phyloP scores from a whole-genome alignment of 352 stramenopile genomes.

The Phytophthora quininea region DNA sequence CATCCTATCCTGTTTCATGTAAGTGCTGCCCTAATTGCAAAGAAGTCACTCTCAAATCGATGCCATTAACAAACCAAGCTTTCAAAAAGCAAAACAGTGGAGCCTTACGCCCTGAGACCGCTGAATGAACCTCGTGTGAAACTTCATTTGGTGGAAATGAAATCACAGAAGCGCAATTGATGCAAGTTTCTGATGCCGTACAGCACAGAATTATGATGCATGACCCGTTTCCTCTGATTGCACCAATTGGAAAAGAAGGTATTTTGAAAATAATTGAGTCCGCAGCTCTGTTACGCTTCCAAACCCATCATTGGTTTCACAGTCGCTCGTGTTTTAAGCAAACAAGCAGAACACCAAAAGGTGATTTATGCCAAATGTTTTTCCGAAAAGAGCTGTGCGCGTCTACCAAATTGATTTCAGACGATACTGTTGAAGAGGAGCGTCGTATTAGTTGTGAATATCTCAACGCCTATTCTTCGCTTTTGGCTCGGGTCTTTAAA shows the following conservation, averaged over 20 bases:
- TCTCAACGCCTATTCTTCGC: conserved; percentile 4
- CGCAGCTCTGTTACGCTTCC: conserved; percentile 1
- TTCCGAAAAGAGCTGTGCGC: conserved; percentile 3
- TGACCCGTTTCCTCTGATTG: not conserved
- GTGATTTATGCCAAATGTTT: conserved; percentile 7
- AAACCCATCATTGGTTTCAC: conserved; percentile 12
- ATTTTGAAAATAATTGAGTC: not conserved
- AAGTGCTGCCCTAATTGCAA: not conserved
- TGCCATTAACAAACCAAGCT: not conserved
- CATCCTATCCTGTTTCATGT: not conserved
- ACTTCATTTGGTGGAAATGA: conserved; percentile 5
- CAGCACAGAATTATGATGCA: not conserved
- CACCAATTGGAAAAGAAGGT: conserved; percentile 6
- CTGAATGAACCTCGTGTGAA: not conserved
- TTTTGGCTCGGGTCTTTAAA: conserved; percentile 4
- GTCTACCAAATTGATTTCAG: not conserved
- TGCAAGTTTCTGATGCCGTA: not conserved
- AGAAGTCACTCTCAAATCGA: not conserved
- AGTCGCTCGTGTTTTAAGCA: conserved; percentile 8
- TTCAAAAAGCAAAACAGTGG: not conserved
- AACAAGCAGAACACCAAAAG: conserved; percentile 1
- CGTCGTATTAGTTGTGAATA: conserved; percentile 6
- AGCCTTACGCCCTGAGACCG: not conserved
- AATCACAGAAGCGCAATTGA: conserved; percentile 5
- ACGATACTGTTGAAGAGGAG: conserved; percentile 5